Conservation (phyloP, 768 basidiomycete genomes). For the Boletus pseudopeckii region DNA sequence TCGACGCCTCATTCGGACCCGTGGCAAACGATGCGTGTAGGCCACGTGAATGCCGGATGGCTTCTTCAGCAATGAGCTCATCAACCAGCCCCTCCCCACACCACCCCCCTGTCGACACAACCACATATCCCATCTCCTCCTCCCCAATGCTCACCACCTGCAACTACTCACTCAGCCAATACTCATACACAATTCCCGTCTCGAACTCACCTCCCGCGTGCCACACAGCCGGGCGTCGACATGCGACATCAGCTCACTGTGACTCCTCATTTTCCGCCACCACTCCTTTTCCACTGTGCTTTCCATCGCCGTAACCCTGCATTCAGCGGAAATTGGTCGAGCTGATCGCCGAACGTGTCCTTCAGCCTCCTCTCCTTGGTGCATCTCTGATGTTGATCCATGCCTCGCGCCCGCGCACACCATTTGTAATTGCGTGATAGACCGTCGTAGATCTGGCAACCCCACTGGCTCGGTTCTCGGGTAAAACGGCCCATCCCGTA, state of each 20-base stretch:
- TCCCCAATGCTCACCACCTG: constrained; percentile 33
- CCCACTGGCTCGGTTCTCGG: constrained; percentile 30
- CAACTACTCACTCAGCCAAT: constrained; percentile 8
- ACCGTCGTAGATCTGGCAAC: constrained; percentile 58
- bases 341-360: constrained; percentile 29
- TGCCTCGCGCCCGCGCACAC: constrained; percentile 35
- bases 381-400: constrained; percentile 30
- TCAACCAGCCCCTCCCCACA: constrained; percentile 33
- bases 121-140: constrained; percentile 54
- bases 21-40: constrained; percentile 29
- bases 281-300: constrained; percentile 14
- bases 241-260: constrained; percentile 51
- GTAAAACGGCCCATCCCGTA: constrained; percentile 35
- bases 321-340: constrained; percentile 31
- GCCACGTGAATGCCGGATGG: constrained; percentile 48
- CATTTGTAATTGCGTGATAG: constrained; percentile 63
- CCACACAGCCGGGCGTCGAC: constrained; percentile 49
- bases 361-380: constrained; percentile 28
- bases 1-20: constrained; percentile 33
- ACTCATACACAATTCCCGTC: not conserved
- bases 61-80: constrained; percentile 45
- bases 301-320: constrained; percentile 20
- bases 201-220: constrained; percentile 39
- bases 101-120: constrained; percentile 32
- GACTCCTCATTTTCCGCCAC: constrained; percentile 29